Conservation (phyloP, 2,329 filamentous ascomycete species). For the Xylariaceae sp. region DNA sequence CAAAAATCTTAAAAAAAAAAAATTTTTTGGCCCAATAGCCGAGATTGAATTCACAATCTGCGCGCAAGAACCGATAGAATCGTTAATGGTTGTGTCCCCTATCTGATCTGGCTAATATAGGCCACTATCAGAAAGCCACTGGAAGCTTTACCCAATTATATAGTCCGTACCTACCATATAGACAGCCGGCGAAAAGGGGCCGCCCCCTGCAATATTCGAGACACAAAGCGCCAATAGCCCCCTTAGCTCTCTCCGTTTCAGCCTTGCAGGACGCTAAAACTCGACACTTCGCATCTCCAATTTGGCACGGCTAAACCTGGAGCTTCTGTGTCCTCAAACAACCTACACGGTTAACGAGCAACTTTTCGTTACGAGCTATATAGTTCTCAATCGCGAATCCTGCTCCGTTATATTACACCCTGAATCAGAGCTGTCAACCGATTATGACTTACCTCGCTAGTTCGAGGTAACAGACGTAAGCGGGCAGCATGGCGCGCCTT, state of each 20-base stretch:
- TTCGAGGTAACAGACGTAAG: conserved; percentile 31
- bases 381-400: background rate
- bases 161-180: too few species aligned
- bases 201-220: conserved; percentile 8
- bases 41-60: too few species aligned
- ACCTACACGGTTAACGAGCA: too few species aligned
- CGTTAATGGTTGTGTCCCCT: too few species aligned
- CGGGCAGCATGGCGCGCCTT: conserved; percentile 14
- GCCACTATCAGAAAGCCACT: too few species aligned
- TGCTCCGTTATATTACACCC: background rate
- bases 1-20: too few species aligned
- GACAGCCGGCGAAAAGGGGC: background rate
- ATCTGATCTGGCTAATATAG: too few species aligned
- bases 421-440: conserved; percentile 3
- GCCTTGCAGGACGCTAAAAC: conserved; percentile 21
- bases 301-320: background rate
- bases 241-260: conserved; percentile 20
- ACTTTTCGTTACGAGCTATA: too few species aligned
- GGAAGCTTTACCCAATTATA: too few species aligned
- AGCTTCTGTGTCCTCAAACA: conserved; percentile 11
- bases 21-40: too few species aligned
- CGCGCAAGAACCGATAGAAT: too few species aligned
- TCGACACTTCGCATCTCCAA: background rate
- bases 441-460: conserved; percentile 33
- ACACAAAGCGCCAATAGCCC: background rate